Conservation (phyloP, 2,329 filamentous ascomycete genomes). For the Trichoderma atrobrunneum region DNA sequence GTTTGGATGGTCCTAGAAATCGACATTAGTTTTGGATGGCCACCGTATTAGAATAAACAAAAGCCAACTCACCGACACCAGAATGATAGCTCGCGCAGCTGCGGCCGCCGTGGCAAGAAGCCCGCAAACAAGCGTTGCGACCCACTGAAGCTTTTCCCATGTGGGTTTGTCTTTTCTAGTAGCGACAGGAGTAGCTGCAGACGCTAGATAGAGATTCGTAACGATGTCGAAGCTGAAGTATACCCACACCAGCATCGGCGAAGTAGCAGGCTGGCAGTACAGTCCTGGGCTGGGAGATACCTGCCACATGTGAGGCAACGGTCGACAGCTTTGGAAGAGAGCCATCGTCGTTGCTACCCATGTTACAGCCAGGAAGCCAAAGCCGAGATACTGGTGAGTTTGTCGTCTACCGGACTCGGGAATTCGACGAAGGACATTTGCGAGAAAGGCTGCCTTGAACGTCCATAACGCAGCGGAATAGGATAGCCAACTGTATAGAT, state of each 20-base stretch:
- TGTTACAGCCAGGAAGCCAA: conserved; percentile 4
- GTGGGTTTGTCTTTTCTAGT: not conserved
- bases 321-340: conserved; percentile 16
- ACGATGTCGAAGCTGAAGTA: conserved; percentile 10
- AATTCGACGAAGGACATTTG: not conserved
- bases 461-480: conserved; percentile 18
- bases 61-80: not conserved
- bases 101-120: not conserved
- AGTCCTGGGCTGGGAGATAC: not conserved
- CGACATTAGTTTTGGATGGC: not conserved
- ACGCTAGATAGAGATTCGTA: conserved; percentile 9
- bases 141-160: not conserved
- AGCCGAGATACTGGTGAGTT: not conserved
- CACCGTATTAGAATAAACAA: not conserved
- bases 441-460: conserved; percentile 19
- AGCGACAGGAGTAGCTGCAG: conserved; percentile 1
- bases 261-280: conserved; percentile 17
- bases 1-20: not conserved
- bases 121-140: not conserved
- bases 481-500: conserved; percentile 17
- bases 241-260: conserved; percentile 17
- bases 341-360: conserved; percentile 7
- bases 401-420: not conserved
- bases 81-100: not conserved
- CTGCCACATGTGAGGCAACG: conserved; percentile 18